phyloP scores from a whole-genome alignment of 1,284 basidiomycete genomes.

The Ceratobasidium sp. region DNA sequence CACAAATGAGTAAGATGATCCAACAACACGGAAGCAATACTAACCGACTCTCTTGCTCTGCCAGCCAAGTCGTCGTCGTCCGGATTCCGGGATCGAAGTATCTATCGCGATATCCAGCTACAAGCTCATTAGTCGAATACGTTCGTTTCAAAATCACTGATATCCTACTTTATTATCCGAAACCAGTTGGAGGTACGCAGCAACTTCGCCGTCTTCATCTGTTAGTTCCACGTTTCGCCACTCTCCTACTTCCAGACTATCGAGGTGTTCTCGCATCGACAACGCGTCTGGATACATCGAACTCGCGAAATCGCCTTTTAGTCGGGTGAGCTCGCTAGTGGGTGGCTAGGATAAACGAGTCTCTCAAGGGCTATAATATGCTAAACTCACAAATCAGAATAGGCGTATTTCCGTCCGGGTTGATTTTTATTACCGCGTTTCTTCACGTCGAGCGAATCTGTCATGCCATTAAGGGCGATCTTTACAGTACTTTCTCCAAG shows the following conservation, averaged over 20 bases:
- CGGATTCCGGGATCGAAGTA: slow-evolving; percentile 68
- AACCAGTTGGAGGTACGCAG: slow-evolving; percentile 76
- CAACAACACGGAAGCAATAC: slow-evolving; percentile 47
- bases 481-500: slow-evolving; percentile 69
- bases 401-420: slow-evolving; percentile 47
- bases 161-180: slow-evolving; percentile 73
- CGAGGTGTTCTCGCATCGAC: slow-evolving; percentile 70
- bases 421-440: slow-evolving; percentile 30
- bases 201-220: slow-evolving; percentile 73
- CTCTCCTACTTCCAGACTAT: slow-evolving; percentile 59
- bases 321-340: slow-evolving; percentile 59
- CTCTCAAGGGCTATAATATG: neutral
- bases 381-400: slow-evolving; percentile 50
- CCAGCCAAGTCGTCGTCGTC: slow-evolving; percentile 73
- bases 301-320: slow-evolving; percentile 78
- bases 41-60: slow-evolving; percentile 87
- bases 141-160: neutral
- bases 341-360: slow-evolving; percentile 38
- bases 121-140: neutral
- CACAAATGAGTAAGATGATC: neutral
- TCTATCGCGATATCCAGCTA: slow-evolving; percentile 79
- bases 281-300: slow-evolving; percentile 72
- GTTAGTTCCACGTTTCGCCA: slow-evolving; percentile 57
- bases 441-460: slow-evolving; percentile 52
- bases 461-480: slow-evolving; percentile 61